Conservation (phyloP, 768 basidiomycete genomes). For the Artomyces pyxidatus region DNA sequence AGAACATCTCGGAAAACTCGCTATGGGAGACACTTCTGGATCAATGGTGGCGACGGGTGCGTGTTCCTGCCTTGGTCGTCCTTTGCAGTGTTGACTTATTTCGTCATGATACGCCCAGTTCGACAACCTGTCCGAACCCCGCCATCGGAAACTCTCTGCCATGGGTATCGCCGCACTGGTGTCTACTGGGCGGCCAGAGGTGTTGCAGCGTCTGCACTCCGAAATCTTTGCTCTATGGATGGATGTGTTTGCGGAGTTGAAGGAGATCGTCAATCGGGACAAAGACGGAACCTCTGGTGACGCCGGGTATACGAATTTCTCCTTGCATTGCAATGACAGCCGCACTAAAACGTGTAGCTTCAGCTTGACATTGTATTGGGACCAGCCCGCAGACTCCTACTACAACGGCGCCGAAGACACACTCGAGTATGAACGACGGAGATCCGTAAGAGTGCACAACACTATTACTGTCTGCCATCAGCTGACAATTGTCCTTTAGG, state of each 20-base stretch:
- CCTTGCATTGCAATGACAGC: too few species aligned
- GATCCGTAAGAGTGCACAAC: slow-evolving; percentile 40
- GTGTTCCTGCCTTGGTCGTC: slow-evolving; percentile 11
- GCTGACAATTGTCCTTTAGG: slow-evolving; percentile 29
- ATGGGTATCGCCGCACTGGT: slow-evolving; percentile 76
- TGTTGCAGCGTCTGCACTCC: slow-evolving; percentile 59
- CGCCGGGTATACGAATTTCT: too few species aligned
- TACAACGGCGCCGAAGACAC: slow-evolving; percentile 63
- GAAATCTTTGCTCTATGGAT: slow-evolving; percentile 86
- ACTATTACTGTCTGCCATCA: not conserved
- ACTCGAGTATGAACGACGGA: slow-evolving; percentile 68
- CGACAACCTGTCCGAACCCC: slow-evolving; percentile 84
- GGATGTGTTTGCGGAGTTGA: slow-evolving; percentile 82
- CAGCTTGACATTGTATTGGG: slow-evolving; percentile 61
- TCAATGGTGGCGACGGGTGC: slow-evolving; percentile 77
- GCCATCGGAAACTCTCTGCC: slow-evolving; percentile 75
- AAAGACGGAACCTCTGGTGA: too few species aligned
- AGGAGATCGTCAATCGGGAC: slow-evolving; percentile 47
- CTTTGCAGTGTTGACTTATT: not conserved
- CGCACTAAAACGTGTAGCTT: slow-evolving; percentile 20
- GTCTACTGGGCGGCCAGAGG: slow-evolving; percentile 64
- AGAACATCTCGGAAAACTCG: slow-evolving; percentile 40
- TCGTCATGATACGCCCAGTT: slow-evolving; percentile 45
- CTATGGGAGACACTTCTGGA: slow-evolving; percentile 64
- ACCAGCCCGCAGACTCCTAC: slow-evolving; percentile 50